Conservation (phyloP, 176 grass and related monocot species). For the Carex cristatella region DNA sequence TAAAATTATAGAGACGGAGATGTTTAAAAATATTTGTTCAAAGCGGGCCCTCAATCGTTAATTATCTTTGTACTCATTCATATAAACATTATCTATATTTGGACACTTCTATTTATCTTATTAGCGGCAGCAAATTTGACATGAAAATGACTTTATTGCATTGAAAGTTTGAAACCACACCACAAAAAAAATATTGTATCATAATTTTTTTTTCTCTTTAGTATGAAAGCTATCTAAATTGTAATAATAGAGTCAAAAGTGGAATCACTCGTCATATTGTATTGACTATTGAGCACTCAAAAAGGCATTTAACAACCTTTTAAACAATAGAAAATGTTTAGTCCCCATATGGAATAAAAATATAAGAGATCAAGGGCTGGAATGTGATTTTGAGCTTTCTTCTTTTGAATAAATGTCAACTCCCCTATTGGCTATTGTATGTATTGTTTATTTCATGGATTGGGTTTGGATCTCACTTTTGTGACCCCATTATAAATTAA, state of each 20-base stretch:
- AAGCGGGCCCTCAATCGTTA: background rate
- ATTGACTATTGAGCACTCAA: background rate
- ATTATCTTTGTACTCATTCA: background rate
- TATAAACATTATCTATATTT: background rate
- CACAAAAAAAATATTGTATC: background rate
- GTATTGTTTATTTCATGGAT: background rate
- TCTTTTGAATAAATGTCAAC: constrained; percentile 2
- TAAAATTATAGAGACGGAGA: too few relatives aligned
- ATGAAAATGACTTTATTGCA: background rate
- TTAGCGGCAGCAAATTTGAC: background rate
- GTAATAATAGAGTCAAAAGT: background rate
- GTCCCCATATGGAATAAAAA: background rate
- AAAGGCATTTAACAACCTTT: background rate
- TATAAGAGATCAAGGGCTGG: background rate
- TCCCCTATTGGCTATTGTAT: background rate
- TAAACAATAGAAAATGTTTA: background rate
- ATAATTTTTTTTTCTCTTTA: background rate
- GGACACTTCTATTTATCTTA: background rate
- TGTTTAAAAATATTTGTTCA: background rate
- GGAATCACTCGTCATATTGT: background rate
- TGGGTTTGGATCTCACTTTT: constrained; percentile 3
- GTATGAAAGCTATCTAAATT: background rate
- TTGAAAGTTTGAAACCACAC: background rate
- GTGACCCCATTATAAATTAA: background rate
- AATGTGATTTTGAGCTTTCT: too few relatives aligned